Percentiles rank a stretch among this genome's conserved stretches.
Conservation (phyloP, 306 rosid genomes). For the Arachis stenosperma region DNA sequence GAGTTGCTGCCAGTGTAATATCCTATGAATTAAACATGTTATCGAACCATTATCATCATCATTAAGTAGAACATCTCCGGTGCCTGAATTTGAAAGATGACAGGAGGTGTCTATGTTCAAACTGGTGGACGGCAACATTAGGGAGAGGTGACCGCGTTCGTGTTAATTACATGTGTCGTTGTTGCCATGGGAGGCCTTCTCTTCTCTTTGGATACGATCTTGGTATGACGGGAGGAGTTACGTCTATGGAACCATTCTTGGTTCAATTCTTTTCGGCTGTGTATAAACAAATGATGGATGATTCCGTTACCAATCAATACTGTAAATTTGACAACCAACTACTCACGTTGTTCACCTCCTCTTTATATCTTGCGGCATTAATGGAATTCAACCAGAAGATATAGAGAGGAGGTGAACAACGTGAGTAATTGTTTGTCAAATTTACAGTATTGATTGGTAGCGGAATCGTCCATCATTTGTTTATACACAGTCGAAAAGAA, state of each 20-base stretch:
- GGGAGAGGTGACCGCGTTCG: conserved; percentile 32
- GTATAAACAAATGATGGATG: conserved; percentile 22
- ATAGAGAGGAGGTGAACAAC: no score
- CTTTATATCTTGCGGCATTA: conserved; percentile 35
- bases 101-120: conserved; percentile 33
- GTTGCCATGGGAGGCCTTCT: conserved; percentile 39
- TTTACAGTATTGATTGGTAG: no score
- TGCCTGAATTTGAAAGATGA: background rate
- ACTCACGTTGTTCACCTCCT: conserved; percentile 38
- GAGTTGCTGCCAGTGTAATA: no score
- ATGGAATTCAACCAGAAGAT: background rate
- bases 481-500: no score
- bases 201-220: conserved; percentile 42
- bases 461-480: no score
- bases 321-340: conserved; percentile 33
- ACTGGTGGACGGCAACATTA: background rate
- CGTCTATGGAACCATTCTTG: conserved; percentile 38
- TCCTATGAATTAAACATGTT: no score
- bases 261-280: conserved; percentile 29
- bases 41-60: no score
- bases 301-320: background rate
- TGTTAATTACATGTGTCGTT: conserved; percentile 35
- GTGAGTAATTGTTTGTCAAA: no score
- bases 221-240: conserved; percentile 39
- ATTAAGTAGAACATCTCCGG: no score